Evolutionary conservation across 306 rosid species (phyloP).

Genomic region (Spatholobus suberectus): DNA sequence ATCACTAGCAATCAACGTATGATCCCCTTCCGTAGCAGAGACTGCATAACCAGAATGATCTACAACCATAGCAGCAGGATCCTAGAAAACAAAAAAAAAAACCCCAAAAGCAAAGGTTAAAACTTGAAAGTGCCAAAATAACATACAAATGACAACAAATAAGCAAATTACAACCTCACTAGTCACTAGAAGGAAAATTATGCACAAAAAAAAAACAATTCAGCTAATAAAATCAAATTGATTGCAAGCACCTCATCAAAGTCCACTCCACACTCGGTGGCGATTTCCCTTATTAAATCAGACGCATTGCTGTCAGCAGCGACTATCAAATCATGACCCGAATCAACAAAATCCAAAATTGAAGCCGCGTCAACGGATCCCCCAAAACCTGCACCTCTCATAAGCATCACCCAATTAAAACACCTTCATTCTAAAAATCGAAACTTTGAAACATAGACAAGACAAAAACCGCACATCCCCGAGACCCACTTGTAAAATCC

Average conservation of each 20-base stretch:
- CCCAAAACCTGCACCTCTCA: conserved; percentile 73
- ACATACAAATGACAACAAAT: conserved; percentile 19
- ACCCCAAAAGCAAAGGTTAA: not conserved
- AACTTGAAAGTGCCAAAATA: not conserved
- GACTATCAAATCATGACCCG: conserved; percentile 93
- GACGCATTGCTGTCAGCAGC: conserved; percentile 83
- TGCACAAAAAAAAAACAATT: conserved; percentile 6
- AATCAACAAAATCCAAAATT: conserved; percentile 89
- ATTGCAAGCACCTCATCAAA: conserved; percentile 83
- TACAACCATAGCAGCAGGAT: conserved; percentile 71
- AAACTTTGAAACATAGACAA: not conserved
- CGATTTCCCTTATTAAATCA: conserved; percentile 83
- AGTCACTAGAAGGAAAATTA: not conserved
- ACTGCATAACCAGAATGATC: conserved; percentile 91
- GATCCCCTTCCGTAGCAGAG: conserved; percentile 84
- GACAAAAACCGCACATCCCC: not conserved
- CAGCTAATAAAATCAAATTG: not conserved
- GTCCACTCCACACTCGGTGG: conserved; percentile 91
- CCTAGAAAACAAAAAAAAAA: conserved; percentile 50
- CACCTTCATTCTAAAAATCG: not conserved
- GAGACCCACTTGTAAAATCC: conserved; percentile 1
- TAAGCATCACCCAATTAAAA: not conserved
- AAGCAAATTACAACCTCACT: conserved; percentile 33
- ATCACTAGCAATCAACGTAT: conserved; percentile 87
- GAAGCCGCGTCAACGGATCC: conserved; percentile 86